These are phyloP conservation scores for Cytospora mali DNA, from an alignment of 2,329 filamentous ascomycete species.

Conservation along the genomic window DNA sequence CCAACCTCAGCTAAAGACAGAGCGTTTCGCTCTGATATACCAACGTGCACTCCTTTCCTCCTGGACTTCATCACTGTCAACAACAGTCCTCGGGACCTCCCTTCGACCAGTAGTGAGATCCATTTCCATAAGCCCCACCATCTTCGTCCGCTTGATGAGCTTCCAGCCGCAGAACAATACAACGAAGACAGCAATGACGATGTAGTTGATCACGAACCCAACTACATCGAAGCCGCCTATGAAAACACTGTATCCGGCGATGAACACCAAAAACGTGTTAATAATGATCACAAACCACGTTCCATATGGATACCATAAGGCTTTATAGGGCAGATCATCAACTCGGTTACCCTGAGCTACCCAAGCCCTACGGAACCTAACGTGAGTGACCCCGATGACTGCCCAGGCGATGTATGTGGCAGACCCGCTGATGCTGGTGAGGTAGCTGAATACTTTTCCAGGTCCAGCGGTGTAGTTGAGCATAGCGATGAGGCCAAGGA, in stretches of 20 bases:
- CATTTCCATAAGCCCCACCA: slow-evolving; percentile 14
- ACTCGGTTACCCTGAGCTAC: slow-evolving; percentile 40
- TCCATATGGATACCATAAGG: slow-evolving; percentile 53
- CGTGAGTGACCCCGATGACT: slow-evolving; percentile 44
- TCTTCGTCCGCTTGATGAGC: slow-evolving; percentile 35
- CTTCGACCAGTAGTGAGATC: slow-evolving; percentile 17
- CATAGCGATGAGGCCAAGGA: slow-evolving; percentile 37
- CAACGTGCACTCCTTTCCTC: slow-evolving; percentile 10
- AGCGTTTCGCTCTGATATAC: slow-evolving; percentile 17
- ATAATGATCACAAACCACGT: slow-evolving; percentile 51
- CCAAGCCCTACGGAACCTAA: slow-evolving; percentile 44
- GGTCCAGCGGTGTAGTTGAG: slow-evolving; percentile 37
- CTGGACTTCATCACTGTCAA: background rate
- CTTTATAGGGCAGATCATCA: slow-evolving; percentile 49
- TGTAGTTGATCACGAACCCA: slow-evolving; percentile 57
- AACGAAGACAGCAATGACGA: slow-evolving; percentile 53
- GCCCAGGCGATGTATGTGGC: slow-evolving; percentile 43
- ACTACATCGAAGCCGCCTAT: slow-evolving; percentile 52
- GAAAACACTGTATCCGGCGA: slow-evolving; percentile 56
- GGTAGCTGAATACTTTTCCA: slow-evolving; percentile 34
- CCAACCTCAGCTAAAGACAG: background rate
- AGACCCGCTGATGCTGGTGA: slow-evolving; percentile 24
- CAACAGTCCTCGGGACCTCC: background rate
- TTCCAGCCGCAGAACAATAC: slow-evolving; percentile 51
- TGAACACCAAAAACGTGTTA: slow-evolving; percentile 53